Evolutionary conservation across 179 eudicot genomes (phyloP), one percentile per base, ranked within the genome.

Genomic region (Sideroxylon spinosum): DNA sequence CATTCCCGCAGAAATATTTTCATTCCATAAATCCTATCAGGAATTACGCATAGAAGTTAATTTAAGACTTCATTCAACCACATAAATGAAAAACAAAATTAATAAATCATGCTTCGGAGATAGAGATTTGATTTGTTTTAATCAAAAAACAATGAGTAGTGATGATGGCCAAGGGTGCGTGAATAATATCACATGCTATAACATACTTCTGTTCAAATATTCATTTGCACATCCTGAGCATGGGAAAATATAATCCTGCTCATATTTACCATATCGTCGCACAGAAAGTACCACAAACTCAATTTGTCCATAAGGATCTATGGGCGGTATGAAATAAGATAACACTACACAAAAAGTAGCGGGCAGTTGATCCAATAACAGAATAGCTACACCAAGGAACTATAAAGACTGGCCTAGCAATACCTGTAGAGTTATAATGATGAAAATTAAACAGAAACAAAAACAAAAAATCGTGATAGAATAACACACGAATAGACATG

Each of bases 21-120:
- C 52, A 69, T 50, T 71, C n/a, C 61, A 53, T 52, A 69, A 70
- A 71, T 71, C 59, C 8, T 14, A 25, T 23, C 22, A 73, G 63
- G 64, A 73, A 32, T 56, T 53, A 23, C 56, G 9, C 53, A 72
- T 8, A 25, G 55, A 14, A 9, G 4, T 49, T 50, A 50, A 44
- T 22, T 49, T 32, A 59, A 20, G 13, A 11, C 48, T 23, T 72
- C 63, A 55, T 72, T 55, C 49, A 56, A 16, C 49, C 20, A 4
- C 76, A 55, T 73, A 56, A 14, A 56, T 28, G 64, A 55, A 29
- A 73, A 17, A 56, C 48, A 55, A 32, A 0, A 8, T 16, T 46
- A 26, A 72, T 8, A 56, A 26, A 28, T 49, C 48, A 44, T 26
- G 44, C 44, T 37, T 37, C 44, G 3, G 44, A 37, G 44, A 37